These are phyloP conservation scores for Corchorus olitorius DNA, from an alignment of 345 rosid genomes.

Conservation along the genomic window DNA sequence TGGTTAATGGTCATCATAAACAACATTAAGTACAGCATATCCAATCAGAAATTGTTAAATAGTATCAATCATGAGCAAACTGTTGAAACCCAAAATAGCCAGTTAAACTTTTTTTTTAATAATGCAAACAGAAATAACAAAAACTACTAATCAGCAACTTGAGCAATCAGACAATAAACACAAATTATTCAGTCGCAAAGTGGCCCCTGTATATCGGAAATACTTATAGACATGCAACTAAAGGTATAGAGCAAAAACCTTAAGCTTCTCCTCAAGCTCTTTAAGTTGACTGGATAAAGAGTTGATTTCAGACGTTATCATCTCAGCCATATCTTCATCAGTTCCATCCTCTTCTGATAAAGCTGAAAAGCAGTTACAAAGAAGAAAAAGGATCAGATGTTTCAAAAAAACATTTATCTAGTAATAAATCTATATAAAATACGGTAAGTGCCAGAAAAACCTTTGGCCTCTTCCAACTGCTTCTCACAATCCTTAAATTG, in stretches of 20 bases:
- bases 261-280: conserved; percentile 81
- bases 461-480: conserved; percentile 79
- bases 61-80: neutral
- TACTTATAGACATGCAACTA: neutral
- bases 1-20: neutral
- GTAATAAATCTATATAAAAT: neutral
- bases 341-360: conserved; percentile 71
- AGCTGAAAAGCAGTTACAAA: conserved; percentile 39
- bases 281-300: conserved; percentile 64
- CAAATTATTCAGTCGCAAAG: neutral
- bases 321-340: conserved; percentile 94
- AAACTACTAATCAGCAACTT: neutral
- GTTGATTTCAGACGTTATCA: conserved; percentile 76
- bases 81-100: neutral
- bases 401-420: neutral
- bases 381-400: conserved; percentile 8
- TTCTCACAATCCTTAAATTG: conserved; percentile 85
- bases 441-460: conserved; percentile 35
- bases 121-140: conserved; percentile 1
- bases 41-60: conserved; percentile 1
- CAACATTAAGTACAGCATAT: neutral
- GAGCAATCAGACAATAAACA: neutral
- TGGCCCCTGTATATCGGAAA: conserved; percentile 5
- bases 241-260: conserved; percentile 43
- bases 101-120: neutral